phyloP scores from a whole-genome alignment of 140 eudicot genomes.

The Bidens hawaiensis region DNA sequence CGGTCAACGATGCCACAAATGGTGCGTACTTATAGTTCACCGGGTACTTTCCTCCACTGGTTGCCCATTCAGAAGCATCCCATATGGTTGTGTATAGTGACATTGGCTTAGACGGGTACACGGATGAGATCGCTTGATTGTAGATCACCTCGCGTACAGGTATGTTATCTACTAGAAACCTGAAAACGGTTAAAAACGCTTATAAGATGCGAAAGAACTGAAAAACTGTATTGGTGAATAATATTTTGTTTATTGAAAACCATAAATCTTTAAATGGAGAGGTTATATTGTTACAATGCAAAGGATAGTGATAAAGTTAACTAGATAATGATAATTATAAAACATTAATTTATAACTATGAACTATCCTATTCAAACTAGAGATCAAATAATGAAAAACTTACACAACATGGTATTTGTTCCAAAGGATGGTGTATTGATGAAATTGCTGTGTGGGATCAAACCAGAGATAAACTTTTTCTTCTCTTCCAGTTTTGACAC shows the following conservation, averaged over 20 bases:
- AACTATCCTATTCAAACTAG: no score
- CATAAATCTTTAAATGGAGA: neutral
- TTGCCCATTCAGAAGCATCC: constrained; percentile 95
- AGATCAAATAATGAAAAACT: constrained; percentile 7
- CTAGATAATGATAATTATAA: no score
- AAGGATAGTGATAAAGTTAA: neutral
- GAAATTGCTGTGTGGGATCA: constrained; percentile 71
- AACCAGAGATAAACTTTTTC: constrained; percentile 90
- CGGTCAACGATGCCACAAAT: constrained; percentile 47
- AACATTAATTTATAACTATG: no score
- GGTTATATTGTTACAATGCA: no score
- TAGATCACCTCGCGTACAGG: constrained; percentile 74
- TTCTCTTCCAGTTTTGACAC: constrained; percentile 83
- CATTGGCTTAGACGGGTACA: constrained; percentile 92
- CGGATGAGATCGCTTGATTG: constrained; percentile 47
- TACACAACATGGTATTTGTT: constrained; percentile 87
- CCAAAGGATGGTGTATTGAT: constrained; percentile 85
- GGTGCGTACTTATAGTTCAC: constrained; percentile 72
- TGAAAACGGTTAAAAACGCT: constrained; percentile 16
- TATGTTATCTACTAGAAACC: constrained; percentile 88
- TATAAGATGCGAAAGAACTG: neutral
- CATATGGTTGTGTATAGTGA: constrained; percentile 76
- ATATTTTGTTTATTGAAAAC: neutral
- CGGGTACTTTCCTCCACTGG: constrained; percentile 82
- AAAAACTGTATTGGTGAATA: neutral